Evolutionary conservation across 2,329 filamentous ascomycete species (phyloP).

Genomic region (Raffaelea ambrosiae): DNA sequence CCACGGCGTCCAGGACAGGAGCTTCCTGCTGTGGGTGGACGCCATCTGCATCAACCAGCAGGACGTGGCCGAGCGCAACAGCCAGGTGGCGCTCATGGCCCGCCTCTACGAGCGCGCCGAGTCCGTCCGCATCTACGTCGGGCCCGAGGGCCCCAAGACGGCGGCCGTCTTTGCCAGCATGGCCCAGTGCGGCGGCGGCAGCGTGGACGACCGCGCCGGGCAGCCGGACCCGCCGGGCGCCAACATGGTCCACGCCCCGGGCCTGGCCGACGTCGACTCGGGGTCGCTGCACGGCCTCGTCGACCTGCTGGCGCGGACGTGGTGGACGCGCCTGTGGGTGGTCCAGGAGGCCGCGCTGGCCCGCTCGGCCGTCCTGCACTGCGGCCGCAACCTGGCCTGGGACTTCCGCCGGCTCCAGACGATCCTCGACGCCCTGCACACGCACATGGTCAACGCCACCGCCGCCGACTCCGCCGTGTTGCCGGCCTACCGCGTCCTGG

Average conservation of each 20-base stretch:
- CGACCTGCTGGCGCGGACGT: background rate
- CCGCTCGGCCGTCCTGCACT: background rate
- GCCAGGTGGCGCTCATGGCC: background rate
- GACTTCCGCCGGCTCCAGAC: background rate
- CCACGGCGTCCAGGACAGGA: too few species aligned
- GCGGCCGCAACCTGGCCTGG: background rate
- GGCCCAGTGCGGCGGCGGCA: background rate
- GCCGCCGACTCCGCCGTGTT: too few species aligned
- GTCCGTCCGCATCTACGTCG: conserved; percentile 1
- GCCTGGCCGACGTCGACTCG: background rate
- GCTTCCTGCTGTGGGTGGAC: conserved; percentile 2
- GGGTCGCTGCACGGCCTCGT: background rate
- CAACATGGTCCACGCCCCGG: too few species aligned
- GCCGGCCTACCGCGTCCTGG: background rate
- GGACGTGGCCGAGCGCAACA: background rate
- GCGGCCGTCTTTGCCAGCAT: background rate
- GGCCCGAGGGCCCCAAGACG: background rate
- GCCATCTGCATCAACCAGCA: conserved; percentile 8
- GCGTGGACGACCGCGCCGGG: too few species aligned
- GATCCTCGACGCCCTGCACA: background rate
- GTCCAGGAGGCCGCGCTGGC: background rate
- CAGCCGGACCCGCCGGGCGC: too few species aligned
- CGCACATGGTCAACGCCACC: background rate
- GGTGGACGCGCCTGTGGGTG: background rate
- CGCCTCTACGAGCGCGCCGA: background rate